Evolutionary conservation across 768 basidiomycete genomes (phyloP), one percentile per base, ranked within the genome.

Genomic region (Mrakia hoshinonis): DNA sequence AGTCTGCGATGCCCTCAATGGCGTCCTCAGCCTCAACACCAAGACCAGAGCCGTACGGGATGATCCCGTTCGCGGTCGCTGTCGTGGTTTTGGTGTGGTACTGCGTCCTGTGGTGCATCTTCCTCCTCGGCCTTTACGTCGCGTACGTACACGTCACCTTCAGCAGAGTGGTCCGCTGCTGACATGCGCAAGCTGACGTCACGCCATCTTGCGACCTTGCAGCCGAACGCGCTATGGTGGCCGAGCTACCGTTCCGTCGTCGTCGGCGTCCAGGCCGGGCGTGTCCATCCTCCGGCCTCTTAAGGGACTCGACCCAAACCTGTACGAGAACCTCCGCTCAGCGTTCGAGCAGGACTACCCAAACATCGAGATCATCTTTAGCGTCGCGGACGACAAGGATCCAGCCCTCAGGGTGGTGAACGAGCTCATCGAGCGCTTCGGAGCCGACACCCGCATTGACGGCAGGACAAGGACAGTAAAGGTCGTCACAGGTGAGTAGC

Each of bases 311-410:
- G 96, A 99, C 80, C 85, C 89, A 70, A 98, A 98, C 79, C 84
- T 99, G 24, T 97, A 89, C 80, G 93, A 96, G 81, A 97, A 97
- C 79, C 82, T 99, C 63, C 92, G 96, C 80, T 91, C 92, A 4
- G 90, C 91, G 0, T 95, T 98, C 80, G 83, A 81, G 39, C 92
- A 96, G 77, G 89, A 94, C 74, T 98, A 98, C 78, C 87, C 90
- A 0, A 65, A 71, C 43, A 95, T 86, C 76, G 94, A 99, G 80
- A 86, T 99, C 69, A 82, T 98, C 51, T 87, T 97, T 72, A 91
- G 90, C 34, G 88, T 98, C 6, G 91, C 92, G n/a, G 87, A 91
- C 65, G 87, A 88, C 75, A 79, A 85, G 52, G 96, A 99, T 79
- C 90, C 92, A 78, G 92, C 93, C 5, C 82, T 98, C n/a, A 80